Evolutionary conservation across 2,329 filamentous ascomycete genomes (phyloP).

Genomic region (Botrytis paeoniae): DNA sequence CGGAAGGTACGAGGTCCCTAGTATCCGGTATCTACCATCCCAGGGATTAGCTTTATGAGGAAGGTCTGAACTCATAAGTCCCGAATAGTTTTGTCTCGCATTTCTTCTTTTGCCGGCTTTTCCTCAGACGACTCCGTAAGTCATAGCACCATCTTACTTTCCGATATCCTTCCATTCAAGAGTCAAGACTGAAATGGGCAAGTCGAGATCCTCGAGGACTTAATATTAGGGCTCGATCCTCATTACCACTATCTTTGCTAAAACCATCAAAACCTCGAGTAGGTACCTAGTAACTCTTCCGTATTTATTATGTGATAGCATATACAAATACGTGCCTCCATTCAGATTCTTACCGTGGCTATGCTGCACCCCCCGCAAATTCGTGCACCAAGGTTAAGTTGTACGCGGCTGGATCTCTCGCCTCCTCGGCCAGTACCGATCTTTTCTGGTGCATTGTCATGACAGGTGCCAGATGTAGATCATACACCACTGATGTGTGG

Average conservation of each 20-base stretch:
- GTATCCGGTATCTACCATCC: neutral
- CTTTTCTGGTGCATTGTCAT: neutral
- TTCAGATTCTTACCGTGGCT: neutral
- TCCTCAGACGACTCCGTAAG: neutral
- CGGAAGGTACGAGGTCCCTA: neutral
- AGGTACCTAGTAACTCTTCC: neutral
- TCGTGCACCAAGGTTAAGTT: neutral
- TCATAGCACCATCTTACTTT: neutral
- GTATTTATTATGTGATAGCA: neutral
- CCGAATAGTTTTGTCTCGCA: neutral
- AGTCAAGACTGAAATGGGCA: neutral
- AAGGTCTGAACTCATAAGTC: neutral
- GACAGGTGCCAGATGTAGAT: conserved; percentile 8
- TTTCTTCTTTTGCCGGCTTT: neutral
- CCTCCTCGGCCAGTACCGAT: neutral
- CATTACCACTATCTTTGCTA: neutral
- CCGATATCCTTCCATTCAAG: neutral
- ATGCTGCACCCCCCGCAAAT: conserved; percentile 4
- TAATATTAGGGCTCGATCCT: neutral
- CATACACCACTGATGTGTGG: neutral
- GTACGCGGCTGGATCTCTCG: conserved; percentile 1
- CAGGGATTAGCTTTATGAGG: neutral
- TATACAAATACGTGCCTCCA: neutral
- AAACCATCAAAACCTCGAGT: no score
- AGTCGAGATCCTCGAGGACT: neutral